A percentile compares a stretch with the other conserved stretches of the same genome.
phyloP scores from a whole-genome alignment of 2,329 filamentous ascomycete genomes.

The Chaetothyriales sp. region DNA sequence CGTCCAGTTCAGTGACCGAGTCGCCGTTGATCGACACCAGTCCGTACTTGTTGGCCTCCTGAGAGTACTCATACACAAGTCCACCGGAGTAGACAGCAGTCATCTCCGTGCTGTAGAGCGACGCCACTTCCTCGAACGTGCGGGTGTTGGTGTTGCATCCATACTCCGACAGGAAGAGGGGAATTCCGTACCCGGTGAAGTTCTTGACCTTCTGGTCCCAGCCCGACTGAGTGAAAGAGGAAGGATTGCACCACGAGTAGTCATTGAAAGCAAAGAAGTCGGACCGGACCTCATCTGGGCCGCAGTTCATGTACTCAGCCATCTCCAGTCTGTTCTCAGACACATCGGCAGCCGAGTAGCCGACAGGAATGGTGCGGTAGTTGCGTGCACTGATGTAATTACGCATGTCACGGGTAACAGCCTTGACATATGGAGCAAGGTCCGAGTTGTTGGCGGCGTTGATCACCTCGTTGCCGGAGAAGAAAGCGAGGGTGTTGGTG shows the following conservation, averaged over 20 bases:
- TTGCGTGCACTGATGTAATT: constrained; percentile 49
- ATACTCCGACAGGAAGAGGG: constrained; percentile 89
- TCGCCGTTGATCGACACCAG: constrained; percentile 51
- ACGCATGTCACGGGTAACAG: constrained; percentile 61
- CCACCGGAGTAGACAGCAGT: constrained; percentile 83
- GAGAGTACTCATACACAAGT: constrained; percentile 86
- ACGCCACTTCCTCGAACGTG: constrained; percentile 60
- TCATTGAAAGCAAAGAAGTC: constrained; percentile 88
- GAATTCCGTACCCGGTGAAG: constrained; percentile 72
- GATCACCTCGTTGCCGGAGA: constrained; percentile 69
- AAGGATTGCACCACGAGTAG: constrained; percentile 70
- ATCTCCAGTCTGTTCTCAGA: constrained; percentile 72
- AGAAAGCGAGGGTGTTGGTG: constrained; percentile 74
- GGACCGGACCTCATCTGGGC: constrained; percentile 63
- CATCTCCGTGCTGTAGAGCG: constrained; percentile 75
- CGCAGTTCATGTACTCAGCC: constrained; percentile 88
- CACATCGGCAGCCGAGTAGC: constrained; percentile 66
- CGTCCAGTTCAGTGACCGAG: constrained; percentile 41
- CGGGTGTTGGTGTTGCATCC: constrained; percentile 76
- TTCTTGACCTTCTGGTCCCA: constrained; percentile 82
- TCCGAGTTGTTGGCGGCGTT: constrained; percentile 52
- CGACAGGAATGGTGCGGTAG: constrained; percentile 55
- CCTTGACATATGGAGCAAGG: constrained; percentile 61
- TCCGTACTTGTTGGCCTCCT: constrained; percentile 65
- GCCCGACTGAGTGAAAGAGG: constrained; percentile 53